These are phyloP conservation scores for Trichoderma parareesei DNA, from an alignment of 495 filamentous ascomycete species.

Conservation along the genomic window DNA sequence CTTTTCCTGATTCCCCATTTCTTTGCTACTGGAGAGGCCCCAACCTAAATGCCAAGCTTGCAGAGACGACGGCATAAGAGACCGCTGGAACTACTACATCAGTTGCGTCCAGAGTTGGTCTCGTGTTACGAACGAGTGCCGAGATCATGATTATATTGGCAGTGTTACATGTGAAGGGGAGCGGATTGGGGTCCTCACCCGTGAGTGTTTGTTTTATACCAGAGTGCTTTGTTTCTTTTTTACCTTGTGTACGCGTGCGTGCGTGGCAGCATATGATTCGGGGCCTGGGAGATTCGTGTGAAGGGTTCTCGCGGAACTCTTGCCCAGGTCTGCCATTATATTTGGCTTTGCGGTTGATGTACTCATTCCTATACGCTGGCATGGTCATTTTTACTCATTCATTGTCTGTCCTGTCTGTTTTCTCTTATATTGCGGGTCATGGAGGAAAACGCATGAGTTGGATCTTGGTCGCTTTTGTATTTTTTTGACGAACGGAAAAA, in stretches of 20 bases:
- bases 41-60: background rate
- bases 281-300: background rate
- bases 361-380: background rate
- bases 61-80: background rate
- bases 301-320: background rate
- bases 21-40: background rate
- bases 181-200: background rate
- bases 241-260: background rate
- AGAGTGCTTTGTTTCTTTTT: background rate
- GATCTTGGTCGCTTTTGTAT: background rate
- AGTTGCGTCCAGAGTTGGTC: background rate
- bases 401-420: background rate
- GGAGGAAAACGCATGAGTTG: no score
- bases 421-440: background rate
- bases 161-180: background rate
- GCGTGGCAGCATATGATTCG: background rate
- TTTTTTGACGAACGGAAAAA: background rate
- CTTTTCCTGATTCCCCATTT: background rate
- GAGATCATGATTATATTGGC: background rate
- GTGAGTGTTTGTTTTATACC: constrained; percentile 5
- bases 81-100: background rate
- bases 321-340: background rate
- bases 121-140: constrained; percentile 3
- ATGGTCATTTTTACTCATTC: background rate
- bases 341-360: background rate